phyloP scores from a whole-genome alignment of 441 rosid species.

The Gossypium gossypioides region DNA sequence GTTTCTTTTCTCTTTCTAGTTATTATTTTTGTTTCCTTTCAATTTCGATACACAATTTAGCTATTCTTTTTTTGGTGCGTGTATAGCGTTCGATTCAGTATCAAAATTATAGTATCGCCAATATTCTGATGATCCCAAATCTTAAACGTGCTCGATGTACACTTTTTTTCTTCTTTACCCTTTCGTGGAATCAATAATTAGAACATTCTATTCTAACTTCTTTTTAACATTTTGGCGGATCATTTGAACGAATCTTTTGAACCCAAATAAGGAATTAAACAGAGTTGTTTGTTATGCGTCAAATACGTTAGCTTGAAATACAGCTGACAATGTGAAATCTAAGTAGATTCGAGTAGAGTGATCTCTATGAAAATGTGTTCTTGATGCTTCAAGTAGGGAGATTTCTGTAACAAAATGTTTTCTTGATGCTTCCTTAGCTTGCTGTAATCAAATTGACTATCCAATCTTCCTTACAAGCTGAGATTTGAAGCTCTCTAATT shows the following conservation, averaged over 20 bases:
- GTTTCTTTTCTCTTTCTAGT: slow-evolving; percentile 17
- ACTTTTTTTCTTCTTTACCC: not conserved
- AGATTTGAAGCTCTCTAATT: not conserved
- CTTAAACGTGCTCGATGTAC: not conserved
- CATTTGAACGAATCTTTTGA: not conserved
- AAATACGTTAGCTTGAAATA: not conserved
- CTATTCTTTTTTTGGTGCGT: not conserved
- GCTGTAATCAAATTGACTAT: not conserved
- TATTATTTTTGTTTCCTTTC: not conserved
- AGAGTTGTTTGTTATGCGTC: not conserved
- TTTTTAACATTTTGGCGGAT: not conserved
- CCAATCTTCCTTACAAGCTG: not conserved
- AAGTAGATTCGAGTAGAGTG: not conserved
- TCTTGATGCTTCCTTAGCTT: not conserved
- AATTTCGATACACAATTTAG: not conserved
- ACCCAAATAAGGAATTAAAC: not conserved
- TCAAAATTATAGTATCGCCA: not conserved
- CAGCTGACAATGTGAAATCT: not conserved
- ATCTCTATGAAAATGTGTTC: not conserved
- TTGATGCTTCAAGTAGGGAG: not conserved
- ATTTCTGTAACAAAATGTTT: not conserved
- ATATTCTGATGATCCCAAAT: not conserved
- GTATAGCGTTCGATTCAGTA: not conserved
- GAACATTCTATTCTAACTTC: not conserved
- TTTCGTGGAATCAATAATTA: not conserved